phyloP scores from a whole-genome alignment of 352 stramenopile genomes.

The Phytophthora sansomeana region DNA sequence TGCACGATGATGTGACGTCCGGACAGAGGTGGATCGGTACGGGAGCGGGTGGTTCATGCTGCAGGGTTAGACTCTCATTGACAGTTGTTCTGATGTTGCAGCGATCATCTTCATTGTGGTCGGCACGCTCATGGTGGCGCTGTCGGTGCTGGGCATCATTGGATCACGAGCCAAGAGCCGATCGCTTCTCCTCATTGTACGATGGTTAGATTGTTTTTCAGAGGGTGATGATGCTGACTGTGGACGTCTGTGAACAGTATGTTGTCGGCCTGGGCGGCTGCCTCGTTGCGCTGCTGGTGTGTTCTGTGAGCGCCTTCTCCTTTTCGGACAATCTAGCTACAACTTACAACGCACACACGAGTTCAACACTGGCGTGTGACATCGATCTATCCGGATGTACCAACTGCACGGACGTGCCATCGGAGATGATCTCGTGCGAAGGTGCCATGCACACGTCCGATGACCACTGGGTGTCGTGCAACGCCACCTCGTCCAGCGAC shows the following conservation, averaged over 20 bases:
- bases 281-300: slow-evolving; percentile 68
- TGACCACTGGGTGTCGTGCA: slow-evolving; percentile 60
- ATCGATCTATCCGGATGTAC: slow-evolving; percentile 71
- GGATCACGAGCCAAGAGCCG: slow-evolving; percentile 77
- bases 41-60: not conserved
- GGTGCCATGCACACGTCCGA: slow-evolving; percentile 47
- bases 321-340: slow-evolving; percentile 66
- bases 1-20: slow-evolving; percentile 69
- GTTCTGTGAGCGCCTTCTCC: slow-evolving; percentile 69
- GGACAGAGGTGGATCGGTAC: slow-evolving; percentile 82
- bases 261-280: slow-evolving; percentile 71
- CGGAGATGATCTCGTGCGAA: slow-evolving; percentile 44
- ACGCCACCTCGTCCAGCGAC: slow-evolving; percentile 10
- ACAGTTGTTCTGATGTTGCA: slow-evolving; percentile 22
- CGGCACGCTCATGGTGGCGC: slow-evolving; percentile 67
- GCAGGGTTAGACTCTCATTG: not conserved
- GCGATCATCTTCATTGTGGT: slow-evolving; percentile 77
- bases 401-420: slow-evolving; percentile 66
- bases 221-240: not conserved
- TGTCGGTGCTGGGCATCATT: slow-evolving; percentile 75
- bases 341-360: slow-evolving; percentile 57
- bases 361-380: slow-evolving; percentile 68
- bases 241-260: slow-evolving; percentile 52
- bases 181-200: slow-evolving; percentile 80
- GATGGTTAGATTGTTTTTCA: slow-evolving; percentile 8